Evolutionary conservation across 1,284 basidiomycete species (phyloP), one percentile per base, ranked within the genome.

Genomic region (Neotropicomus parvogracilis): DNA sequence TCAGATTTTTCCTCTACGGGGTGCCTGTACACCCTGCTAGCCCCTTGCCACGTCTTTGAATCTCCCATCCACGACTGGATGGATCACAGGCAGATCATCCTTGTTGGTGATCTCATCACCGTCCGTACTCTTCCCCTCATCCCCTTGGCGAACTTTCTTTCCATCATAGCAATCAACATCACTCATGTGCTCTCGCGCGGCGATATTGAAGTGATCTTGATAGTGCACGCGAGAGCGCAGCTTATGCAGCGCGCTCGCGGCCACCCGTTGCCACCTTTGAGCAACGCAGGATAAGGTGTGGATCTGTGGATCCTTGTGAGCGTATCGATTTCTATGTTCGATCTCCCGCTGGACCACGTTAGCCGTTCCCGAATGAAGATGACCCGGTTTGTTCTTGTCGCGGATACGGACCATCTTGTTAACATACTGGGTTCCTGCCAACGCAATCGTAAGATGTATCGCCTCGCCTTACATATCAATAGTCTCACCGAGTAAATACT

Each of bases 401-500:
- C 62, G 56, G 16, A 73, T 50, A n/a, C 71, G 70, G 17, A 73
- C 63, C 70, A 87, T 74, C 48, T 70, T 79, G 59, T 83, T 81
- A 47, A 89, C 78, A 51, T 81, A 89, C 39, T 79, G 79, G 20
- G 80, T 78, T 6, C 86, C 85, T 87, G 52, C 13, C 31, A 38
- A 50, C 12, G 24, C 13, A 34, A 45, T 44, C 10, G 24, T 52
- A 19, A 55, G 45, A 29, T 13, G 19, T 16, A 31, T 31, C 29
- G 11, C 41, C 16, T 40, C 4, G 16, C 29, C 17, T 20, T 3
- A 12, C 28, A 20, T 19, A 33, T 42, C 11, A 11, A 31, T 24
- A 46, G n/a, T n/a, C 80, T 50, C 54, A 88, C 91, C 93, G 21
- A 95, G 76, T 5, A 95, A 71, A 66, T 92, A 95, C 58, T 86